A percentile compares a stretch with the other conserved stretches of the same genome.
Conservation (phyloP, 2,329 filamentous ascomycete species). For the Paecilomyces dactylethromorphus region DNA sequence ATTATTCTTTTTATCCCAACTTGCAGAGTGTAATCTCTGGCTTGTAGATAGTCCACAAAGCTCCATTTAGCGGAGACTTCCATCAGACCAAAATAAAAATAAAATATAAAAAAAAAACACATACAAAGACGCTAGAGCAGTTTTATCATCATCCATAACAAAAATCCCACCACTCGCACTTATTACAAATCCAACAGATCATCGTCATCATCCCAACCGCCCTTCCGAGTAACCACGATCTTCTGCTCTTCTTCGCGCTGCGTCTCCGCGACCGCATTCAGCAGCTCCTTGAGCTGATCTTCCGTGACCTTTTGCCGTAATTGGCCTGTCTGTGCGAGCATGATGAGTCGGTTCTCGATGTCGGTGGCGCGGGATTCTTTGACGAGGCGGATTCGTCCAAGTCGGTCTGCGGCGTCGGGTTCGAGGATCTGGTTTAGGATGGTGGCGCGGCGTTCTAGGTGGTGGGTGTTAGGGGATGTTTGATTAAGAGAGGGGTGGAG, state of each 20-base stretch:
- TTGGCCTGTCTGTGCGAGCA: slow-evolving; percentile 82
- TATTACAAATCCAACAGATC: slow-evolving; percentile 39
- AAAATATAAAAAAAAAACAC: not conserved
- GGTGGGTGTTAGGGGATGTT: not conserved
- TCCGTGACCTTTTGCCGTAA: slow-evolving; percentile 83
- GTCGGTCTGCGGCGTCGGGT: slow-evolving; percentile 84
- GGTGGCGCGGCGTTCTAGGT: slow-evolving; percentile 24
- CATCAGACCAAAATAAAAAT: not conserved
- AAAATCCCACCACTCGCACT: not conserved
- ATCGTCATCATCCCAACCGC: slow-evolving; percentile 71
- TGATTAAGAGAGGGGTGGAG: not conserved
- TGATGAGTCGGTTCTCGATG: slow-evolving; percentile 88
- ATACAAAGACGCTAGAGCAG: not conserved
- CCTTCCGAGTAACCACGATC: slow-evolving; percentile 81
- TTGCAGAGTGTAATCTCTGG: not conserved
- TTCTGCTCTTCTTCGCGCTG: slow-evolving; percentile 62
- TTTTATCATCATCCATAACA: not conserved
- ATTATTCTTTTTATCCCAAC: not conserved
- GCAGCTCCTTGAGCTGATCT: slow-evolving; percentile 83
- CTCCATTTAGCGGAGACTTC: not conserved
- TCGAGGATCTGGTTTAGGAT: slow-evolving; percentile 91
- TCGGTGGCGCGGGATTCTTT: slow-evolving; percentile 86
- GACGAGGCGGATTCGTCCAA: slow-evolving; percentile 90
- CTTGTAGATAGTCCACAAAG: too few species aligned
- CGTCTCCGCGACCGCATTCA: slow-evolving; percentile 77